Conservation (phyloP, 805 yeast genomes). For the Wickerhamomyces subpelliculosus region DNA sequence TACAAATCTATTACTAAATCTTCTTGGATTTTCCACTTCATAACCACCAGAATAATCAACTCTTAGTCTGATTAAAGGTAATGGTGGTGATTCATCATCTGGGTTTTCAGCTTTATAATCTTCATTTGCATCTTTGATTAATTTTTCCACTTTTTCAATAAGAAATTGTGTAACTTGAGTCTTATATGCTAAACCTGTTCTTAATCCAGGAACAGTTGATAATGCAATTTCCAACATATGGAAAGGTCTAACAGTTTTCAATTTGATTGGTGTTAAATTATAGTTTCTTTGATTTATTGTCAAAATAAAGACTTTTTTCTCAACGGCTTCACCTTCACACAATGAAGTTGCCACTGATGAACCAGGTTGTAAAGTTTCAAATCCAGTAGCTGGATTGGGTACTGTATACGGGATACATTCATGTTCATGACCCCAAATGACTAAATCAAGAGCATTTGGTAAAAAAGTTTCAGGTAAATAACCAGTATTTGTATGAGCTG, state of each 20-base stretch:
- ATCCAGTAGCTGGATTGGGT: slow-evolving; percentile 46
- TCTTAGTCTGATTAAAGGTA: slow-evolving; percentile 75
- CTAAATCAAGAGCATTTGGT: slow-evolving; percentile 75
- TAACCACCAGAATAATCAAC: slow-evolving; percentile 90
- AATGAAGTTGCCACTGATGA: slow-evolving; percentile 90
- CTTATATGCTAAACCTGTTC: slow-evolving; percentile 54
- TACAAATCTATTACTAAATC: slow-evolving; percentile 86
- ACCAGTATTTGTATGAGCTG: slow-evolving; percentile 71
- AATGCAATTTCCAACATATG: slow-evolving; percentile 61
- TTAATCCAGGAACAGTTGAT: slow-evolving; percentile 41
- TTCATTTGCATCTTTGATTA: slow-evolving; percentile 53
- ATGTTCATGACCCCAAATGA: slow-evolving; percentile 98
- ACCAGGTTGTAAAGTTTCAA: slow-evolving; percentile 85
- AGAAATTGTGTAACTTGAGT: slow-evolving; percentile 56
- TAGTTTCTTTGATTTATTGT: slow-evolving; percentile 53
- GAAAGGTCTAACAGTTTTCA: slow-evolving; percentile 78
- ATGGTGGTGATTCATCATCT: slow-evolving; percentile 39
- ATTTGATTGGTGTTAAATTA: slow-evolving; percentile 49
- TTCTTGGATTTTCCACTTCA: slow-evolving; percentile 84
- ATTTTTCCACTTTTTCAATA: slow-evolving; percentile 53
- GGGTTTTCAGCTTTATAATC: slow-evolving; percentile 36
- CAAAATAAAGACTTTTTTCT: slow-evolving; percentile 68
- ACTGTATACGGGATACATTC: slow-evolving; percentile 76
- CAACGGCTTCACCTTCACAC: slow-evolving; percentile 74
- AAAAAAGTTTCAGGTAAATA: slow-evolving; percentile 79